These are phyloP conservation scores for Gentiana straminea DNA, from an alignment of 257 asterid species.

Conservation along the genomic window DNA sequence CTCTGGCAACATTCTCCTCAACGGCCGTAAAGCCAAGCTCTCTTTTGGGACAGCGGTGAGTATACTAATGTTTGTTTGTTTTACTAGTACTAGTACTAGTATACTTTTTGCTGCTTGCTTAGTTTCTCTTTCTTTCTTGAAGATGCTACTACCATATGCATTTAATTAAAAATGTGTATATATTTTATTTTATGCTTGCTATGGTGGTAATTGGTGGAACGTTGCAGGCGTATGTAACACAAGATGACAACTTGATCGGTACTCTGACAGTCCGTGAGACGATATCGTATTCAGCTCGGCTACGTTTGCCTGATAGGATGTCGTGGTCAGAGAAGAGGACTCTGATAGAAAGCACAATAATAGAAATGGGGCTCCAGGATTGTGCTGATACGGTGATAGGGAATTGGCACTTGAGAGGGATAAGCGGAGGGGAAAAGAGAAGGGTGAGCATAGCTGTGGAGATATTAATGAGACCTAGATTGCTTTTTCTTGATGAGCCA, in stretches of 20 bases:
- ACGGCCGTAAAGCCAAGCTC: constrained; percentile 82
- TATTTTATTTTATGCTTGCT: too few relatives aligned
- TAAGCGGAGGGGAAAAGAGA: constrained; percentile 90
- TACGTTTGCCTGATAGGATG: constrained; percentile 84
- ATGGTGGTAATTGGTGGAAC: too few relatives aligned
- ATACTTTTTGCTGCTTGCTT: too few relatives aligned
- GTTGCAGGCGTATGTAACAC: constrained; percentile 84
- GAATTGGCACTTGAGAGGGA: constrained; percentile 92
- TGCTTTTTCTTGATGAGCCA: constrained; percentile 92
- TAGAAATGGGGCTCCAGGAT: constrained; percentile 96
- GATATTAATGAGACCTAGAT: constrained; percentile 83
- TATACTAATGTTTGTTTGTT: neutral
- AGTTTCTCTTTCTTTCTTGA: neutral
- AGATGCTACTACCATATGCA: neutral
- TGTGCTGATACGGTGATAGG: constrained; percentile 96
- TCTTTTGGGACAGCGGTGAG: constrained; percentile 90
- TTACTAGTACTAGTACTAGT: neutral
- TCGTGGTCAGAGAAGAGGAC: constrained; percentile 65
- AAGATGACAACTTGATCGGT: constrained; percentile 90
- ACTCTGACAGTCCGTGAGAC: constrained; percentile 90
- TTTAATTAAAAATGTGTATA: too few relatives aligned
- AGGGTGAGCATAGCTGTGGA: constrained; percentile 94
- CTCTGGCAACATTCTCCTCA: constrained; percentile 69
- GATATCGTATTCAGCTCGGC: constrained; percentile 67
- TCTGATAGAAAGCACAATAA: constrained; percentile 80